phyloP scores from a whole-genome alignment of 768 basidiomycete genomes.

The Dentipellis sp. region DNA sequence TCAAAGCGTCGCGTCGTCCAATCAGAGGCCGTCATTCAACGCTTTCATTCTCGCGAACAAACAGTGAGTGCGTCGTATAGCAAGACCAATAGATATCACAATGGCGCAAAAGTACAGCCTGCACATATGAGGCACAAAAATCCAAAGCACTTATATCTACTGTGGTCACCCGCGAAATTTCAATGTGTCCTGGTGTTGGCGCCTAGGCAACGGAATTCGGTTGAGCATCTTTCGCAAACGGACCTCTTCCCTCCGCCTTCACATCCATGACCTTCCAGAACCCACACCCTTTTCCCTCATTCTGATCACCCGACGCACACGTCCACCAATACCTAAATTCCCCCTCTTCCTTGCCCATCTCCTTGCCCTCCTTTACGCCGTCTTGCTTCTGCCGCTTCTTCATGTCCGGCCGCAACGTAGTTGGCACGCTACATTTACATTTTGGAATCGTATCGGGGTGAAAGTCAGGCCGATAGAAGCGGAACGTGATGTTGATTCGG shows the following conservation, averaged over 20 bases:
- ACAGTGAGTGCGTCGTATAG: no score
- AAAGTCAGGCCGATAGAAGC: constrained; percentile 82
- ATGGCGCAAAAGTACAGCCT: no score
- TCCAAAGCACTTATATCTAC: no score
- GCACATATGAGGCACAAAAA: no score
- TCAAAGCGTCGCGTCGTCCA: no score
- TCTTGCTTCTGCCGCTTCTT: constrained; percentile 43
- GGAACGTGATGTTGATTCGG: constrained; percentile 73
- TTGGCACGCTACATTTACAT: constrained; percentile 67
- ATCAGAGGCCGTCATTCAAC: no score
- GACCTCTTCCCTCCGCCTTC: constrained; percentile 54
- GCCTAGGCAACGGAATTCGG: no score
- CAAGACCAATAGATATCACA: no score
- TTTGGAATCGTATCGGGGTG: constrained; percentile 52
- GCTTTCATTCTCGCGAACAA: no score
- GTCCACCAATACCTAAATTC: constrained; percentile 63
- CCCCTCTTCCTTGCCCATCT: constrained; percentile 17
- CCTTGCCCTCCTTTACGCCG: constrained; percentile 1
- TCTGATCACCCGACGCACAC: constrained; percentile 74
- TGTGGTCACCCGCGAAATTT: no score
- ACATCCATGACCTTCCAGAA: constrained; percentile 72
- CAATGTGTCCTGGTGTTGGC: no score
- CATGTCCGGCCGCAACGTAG: constrained; percentile 70
- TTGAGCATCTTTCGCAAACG: constrained; percentile 23
- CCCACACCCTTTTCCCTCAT: constrained; percentile 74